Conservation (phyloP, 768 basidiomycete species). For the Boletus subparvulus region DNA sequence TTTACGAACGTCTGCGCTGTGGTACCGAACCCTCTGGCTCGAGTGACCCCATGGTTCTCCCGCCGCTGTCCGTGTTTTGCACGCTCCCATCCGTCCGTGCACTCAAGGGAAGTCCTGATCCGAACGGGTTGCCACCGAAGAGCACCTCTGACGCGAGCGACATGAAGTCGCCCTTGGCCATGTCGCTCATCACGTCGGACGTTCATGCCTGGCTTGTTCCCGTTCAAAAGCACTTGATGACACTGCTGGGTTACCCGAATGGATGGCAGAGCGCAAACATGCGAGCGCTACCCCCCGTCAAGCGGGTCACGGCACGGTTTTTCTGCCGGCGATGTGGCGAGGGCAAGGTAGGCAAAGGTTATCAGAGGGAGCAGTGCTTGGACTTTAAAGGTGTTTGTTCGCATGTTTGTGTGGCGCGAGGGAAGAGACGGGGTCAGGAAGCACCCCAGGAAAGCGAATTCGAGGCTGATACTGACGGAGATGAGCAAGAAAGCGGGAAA, state of each 20-base stretch:
- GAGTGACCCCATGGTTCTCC: conserved; percentile 32
- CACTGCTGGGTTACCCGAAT: conserved; percentile 46
- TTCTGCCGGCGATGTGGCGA: conserved; percentile 50
- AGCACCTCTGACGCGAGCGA: neutral
- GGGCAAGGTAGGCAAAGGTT: conserved; percentile 33
- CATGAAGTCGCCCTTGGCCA: conserved; percentile 34
- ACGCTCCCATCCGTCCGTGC: conserved; percentile 45
- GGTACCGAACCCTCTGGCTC: conserved; percentile 6
- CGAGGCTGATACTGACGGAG: neutral
- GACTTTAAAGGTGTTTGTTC: conserved; percentile 58
- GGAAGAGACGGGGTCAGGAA: neutral
- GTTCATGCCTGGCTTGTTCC: conserved; percentile 48
- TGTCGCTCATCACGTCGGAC: conserved; percentile 42
- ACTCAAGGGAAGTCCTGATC: conserved; percentile 30
- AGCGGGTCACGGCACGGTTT: conserved; percentile 60
- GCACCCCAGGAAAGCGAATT: neutral
- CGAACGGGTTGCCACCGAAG: neutral
- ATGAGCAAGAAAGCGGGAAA: conserved; percentile 11
- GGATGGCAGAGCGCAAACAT: conserved; percentile 51
- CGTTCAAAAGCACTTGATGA: conserved; percentile 45
- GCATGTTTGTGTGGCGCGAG: conserved; percentile 48
- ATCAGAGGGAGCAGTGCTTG: conserved; percentile 45
- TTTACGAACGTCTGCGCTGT: conserved; percentile 48
- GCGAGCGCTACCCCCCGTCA: conserved; percentile 51
- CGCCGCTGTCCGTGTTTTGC: conserved; percentile 48